A percentile compares a stretch with the other conserved stretches of the same genome.
These are phyloP conservation scores for Clarkia xantiana DNA, from an alignment of 345 rosid genomes.

Conservation along the genomic window DNA sequence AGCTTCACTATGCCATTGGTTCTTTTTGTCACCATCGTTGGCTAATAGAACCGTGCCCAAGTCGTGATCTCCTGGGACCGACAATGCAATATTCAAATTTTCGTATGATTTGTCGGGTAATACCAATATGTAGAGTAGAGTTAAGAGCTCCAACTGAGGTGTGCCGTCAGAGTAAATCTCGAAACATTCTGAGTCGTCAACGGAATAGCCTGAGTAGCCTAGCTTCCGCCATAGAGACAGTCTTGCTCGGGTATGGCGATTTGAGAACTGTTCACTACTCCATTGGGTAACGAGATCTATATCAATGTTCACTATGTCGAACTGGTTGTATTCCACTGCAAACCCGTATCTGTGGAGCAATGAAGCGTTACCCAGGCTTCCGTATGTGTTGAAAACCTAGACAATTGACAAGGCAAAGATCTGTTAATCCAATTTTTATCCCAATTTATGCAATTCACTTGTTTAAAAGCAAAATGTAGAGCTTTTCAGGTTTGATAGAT, in stretches of 20 bases:
- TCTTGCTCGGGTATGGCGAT: slow-evolving; percentile 49
- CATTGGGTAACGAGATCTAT: slow-evolving; percentile 59
- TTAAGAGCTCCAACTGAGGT: slow-evolving; percentile 61
- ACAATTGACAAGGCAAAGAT: no score
- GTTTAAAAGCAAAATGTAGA: no score
- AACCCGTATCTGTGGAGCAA: slow-evolving; percentile 90
- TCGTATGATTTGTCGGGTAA: slow-evolving; percentile 37
- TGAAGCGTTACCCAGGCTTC: slow-evolving; percentile 70
- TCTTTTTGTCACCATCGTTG: slow-evolving; percentile 14
- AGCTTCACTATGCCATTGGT: slow-evolving; percentile 20
- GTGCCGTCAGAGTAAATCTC: slow-evolving; percentile 61
- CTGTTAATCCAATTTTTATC: no score
- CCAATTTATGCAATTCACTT: no score
- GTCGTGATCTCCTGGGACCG: slow-evolving; percentile 17
- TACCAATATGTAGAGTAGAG: slow-evolving; percentile 38
- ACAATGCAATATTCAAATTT: slow-evolving; percentile 33
- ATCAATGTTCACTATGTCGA: slow-evolving; percentile 72
- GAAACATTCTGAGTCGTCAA: slow-evolving; percentile 58
- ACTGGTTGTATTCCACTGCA: slow-evolving; percentile 58
- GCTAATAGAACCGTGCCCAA: slow-evolving; percentile 17
- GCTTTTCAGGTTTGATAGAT: no score
- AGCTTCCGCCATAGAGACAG: slow-evolving; percentile 56
- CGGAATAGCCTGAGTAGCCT: slow-evolving; percentile 44
- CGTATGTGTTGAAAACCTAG: slow-evolving; percentile 81
- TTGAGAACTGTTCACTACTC: slow-evolving; percentile 47